Base-by-base conservation (phyloP, 2,329 filamentous ascomycete species). In the Trichoderma koningiopsis region DNA sequence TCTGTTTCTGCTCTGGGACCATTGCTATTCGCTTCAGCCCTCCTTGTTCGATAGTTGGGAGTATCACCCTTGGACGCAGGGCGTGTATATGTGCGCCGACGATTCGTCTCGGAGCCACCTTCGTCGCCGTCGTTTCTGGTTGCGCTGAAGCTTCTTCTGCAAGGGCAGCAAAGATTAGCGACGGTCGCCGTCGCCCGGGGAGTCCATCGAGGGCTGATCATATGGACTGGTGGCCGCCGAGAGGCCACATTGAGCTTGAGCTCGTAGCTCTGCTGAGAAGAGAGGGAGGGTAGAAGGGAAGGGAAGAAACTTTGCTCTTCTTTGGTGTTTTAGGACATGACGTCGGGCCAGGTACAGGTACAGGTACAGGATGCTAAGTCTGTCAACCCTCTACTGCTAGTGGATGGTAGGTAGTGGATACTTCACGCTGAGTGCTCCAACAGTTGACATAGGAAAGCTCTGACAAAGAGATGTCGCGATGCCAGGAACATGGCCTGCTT, bases 141-240 rank as follows among this genome's bases (percentile, higher is more conserved):
- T n/a, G 24, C 55, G 56, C 16, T 31, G 56, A 55, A 43, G 16
- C 22, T n/a, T 19, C 22, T 35, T 19, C 14, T 57, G 59, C 64
- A 27, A 27, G 58, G 52, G 19, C 10, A 31, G 56, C 60, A 40
- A 24, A 63, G 71, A 35, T 65, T 66, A 47, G 67, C 67, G 49
- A 72, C 58, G 55, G 72, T 72, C 69, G 74, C 74, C 71, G 70
- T 71, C 59, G 73, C 68, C 68, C 68, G 70, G 71, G 73, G 70
- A 55, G 74, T 72, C 76, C 75, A 77, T 77, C 65, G 72, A 35
- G 71, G 74, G 70, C 75, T 72, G 68, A 75, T 77, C 77, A 79
- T 79, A 69, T 73, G 72, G 74, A 71, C 73, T 71, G 59, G 33
- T 35, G 35, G 52, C 33, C 33, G 47, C 4, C 7, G 55, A 22